Evolutionary conservation across 768 basidiomycete genomes (phyloP), one percentile per base, ranked within the genome.

Genomic region (Auriscalpium microsporum): DNA sequence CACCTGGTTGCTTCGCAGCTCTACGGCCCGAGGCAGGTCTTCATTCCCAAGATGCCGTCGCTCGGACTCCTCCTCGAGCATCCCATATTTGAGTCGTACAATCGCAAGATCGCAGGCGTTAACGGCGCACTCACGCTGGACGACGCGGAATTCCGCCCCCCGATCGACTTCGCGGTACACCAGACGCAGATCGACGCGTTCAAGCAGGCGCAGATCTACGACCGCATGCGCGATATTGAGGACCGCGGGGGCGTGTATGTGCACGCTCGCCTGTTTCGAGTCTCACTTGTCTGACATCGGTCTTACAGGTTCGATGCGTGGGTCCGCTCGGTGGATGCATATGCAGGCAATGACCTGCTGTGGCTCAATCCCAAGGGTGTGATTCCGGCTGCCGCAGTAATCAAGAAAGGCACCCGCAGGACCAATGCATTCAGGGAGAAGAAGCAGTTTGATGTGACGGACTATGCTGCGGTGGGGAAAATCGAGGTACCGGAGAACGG

Each of bases 11-110:
- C 10, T 40, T 16, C 14, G 8, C 71, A 86, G 90, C 76, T 92
- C 14, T 98, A 89, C 63, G 86, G 85, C 1, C 84, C 87, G 4
- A 78, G 81, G 14, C 73, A 74, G 42, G 88, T 94, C 37, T 82
- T 90, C 65, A 79, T 97, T 19, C 96, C 96, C 16, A 97, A 95
- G 72, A 95, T 97, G 75, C 96, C 96, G 11, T 87, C 94, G 2
- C 78, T 99, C 16, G 96, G 96, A 11, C 78, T 99, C 5, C 74
- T 99, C 21, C 81, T 99, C 23, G 93, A 98, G 71, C 78, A 89
- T 61, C 90, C 90, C 3, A 78, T 91, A 53, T 92, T 90, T 62
- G 80, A 84, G 49, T 81, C 80, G 7, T 94, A 92, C 71, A 90
- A 90, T 67, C 71, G 72, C 49, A 78, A 77, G 55, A 75, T 87